Evolutionary conservation across 495 filamentous ascomycete genomes (phyloP).

Genomic region (Neurospora discreta): DNA sequence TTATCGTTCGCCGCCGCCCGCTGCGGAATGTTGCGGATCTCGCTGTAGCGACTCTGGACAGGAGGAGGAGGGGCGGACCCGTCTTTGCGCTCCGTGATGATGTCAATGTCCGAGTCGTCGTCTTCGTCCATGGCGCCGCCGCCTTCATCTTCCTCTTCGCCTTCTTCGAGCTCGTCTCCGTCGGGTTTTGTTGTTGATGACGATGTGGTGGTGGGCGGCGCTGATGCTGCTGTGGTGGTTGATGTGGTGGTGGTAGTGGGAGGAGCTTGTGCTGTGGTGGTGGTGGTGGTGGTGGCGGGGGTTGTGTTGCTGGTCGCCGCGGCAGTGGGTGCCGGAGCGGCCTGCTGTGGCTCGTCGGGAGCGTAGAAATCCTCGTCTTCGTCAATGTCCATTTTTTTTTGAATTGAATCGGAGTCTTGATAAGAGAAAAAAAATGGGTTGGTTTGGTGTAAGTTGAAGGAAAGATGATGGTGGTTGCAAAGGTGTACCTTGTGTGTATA

Average conservation of each 20-base stretch:
- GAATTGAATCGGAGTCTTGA: not conserved
- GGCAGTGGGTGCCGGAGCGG: slow-evolving; percentile 15
- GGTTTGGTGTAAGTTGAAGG: not conserved
- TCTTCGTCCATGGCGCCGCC: slow-evolving; percentile 62
- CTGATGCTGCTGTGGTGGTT: not conserved
- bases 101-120: slow-evolving; percentile 61
- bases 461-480: not conserved
- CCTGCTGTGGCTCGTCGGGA: slow-evolving; percentile 32
- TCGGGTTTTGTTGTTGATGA: slow-evolving; percentile 13
- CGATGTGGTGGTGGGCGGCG: not conserved
- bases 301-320: not conserved
- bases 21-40: slow-evolving; percentile 58
- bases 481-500: not conserved
- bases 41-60: slow-evolving; percentile 38
- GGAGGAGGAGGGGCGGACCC: slow-evolving; percentile 55
- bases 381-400: slow-evolving; percentile 53
- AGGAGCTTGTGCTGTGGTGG: not conserved
- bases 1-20: slow-evolving; percentile 45
- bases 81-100: slow-evolving; percentile 81
- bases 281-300: not conserved
- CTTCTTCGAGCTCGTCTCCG: slow-evolving; percentile 41
- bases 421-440: not conserved
- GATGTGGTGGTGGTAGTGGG: slow-evolving; percentile 1
- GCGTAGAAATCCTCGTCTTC: slow-evolving; percentile 64
- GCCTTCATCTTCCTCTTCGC: slow-evolving; percentile 56